Conservation (phyloP, 2,329 filamentous ascomycete genomes). For the Clonostachys byssicola region DNA sequence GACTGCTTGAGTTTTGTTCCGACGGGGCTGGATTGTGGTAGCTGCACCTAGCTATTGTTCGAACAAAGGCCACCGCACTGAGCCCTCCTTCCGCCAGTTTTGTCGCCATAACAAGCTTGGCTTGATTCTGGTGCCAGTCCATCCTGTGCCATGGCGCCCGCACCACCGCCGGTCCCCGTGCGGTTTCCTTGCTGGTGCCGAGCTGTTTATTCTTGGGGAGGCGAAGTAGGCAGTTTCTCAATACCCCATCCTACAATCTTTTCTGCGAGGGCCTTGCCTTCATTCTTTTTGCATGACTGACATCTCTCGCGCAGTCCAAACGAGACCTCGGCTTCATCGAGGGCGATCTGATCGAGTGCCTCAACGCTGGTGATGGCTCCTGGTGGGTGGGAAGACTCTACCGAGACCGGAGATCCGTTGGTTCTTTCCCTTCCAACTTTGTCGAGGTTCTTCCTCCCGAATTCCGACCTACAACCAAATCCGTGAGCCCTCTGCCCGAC, state of each 20-base stretch:
- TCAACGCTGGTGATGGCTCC: conserved; percentile 94
- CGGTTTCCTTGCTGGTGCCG: conserved; percentile 89
- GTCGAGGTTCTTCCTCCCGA: conserved; percentile 83
- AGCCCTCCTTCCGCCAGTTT: not conserved
- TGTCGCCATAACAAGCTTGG: too few relatives aligned
- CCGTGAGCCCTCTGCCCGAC: conserved; percentile 54
- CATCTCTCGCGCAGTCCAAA: conserved; percentile 57
- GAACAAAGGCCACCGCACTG: not conserved
- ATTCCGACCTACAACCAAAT: conserved; percentile 71
- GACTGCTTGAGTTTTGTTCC: too few relatives aligned
- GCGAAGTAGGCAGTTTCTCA: conserved; percentile 53
- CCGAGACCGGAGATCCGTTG: conserved; percentile 85
- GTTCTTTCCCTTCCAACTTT: conserved; percentile 95
- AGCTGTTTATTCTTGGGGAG: conserved; percentile 90
- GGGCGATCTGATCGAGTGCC: conserved; percentile 94
- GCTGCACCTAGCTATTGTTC: too few relatives aligned
- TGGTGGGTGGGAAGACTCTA: conserved; percentile 97
- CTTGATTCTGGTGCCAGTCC: too few relatives aligned
- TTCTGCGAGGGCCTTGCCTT: too few relatives aligned
- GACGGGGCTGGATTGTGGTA: too few relatives aligned
- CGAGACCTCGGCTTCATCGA: conserved; percentile 95
- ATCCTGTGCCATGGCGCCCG: conserved; percentile 38
- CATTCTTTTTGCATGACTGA: too few relatives aligned
- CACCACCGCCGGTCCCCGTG: conserved; percentile 61
- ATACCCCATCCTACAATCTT: not conserved